Percentiles rank a stretch among this genome's conserved stretches.
These are phyloP conservation scores for Auricularia auricula-judae DNA, from an alignment of 768 basidiomycete species.

Conservation along the genomic window DNA sequence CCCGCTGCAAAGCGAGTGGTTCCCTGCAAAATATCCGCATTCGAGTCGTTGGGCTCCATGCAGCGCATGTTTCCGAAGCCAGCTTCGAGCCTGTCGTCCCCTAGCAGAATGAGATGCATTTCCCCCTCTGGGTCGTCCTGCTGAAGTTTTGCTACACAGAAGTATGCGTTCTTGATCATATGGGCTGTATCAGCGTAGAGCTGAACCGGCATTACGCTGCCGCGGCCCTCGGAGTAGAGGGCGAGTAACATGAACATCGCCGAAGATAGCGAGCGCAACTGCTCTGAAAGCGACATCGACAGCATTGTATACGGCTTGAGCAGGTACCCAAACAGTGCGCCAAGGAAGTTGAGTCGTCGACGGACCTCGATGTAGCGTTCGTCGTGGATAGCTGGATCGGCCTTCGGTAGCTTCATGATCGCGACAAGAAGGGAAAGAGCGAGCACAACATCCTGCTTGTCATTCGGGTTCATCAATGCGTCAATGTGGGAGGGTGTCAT, in stretches of 20 bases:
- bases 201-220: conserved; percentile 16
- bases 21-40: background rate
- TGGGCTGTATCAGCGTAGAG: conserved; percentile 23
- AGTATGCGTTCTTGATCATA: conserved; percentile 29
- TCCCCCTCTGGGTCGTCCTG: conserved; percentile 19
- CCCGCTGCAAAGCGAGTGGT: background rate
- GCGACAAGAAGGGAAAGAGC: conserved; percentile 16
- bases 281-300: conserved; percentile 19
- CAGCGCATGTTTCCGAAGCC: conserved; percentile 13
- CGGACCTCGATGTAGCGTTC: conserved; percentile 10
- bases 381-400: conserved; percentile 7
- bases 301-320: conserved; percentile 21
- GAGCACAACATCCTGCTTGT: conserved; percentile 23
- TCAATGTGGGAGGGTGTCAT: conserved; percentile 7
- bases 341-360: conserved; percentile 14
- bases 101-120: conserved; percentile 26
- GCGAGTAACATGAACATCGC: conserved; percentile 20
- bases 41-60: background rate
- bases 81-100: conserved; percentile 26
- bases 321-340: conserved; percentile 14
- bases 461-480: conserved; percentile 18
- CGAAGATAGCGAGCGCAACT: conserved; percentile 22
- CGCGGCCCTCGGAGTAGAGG: conserved; percentile 8
- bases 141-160: conserved; percentile 28
- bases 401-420: conserved; percentile 16